A percentile compares a stretch with the other conserved stretches of the same genome.
phyloP scores from a whole-genome alignment of 805 yeast genomes.

The Ogataea corticis region DNA sequence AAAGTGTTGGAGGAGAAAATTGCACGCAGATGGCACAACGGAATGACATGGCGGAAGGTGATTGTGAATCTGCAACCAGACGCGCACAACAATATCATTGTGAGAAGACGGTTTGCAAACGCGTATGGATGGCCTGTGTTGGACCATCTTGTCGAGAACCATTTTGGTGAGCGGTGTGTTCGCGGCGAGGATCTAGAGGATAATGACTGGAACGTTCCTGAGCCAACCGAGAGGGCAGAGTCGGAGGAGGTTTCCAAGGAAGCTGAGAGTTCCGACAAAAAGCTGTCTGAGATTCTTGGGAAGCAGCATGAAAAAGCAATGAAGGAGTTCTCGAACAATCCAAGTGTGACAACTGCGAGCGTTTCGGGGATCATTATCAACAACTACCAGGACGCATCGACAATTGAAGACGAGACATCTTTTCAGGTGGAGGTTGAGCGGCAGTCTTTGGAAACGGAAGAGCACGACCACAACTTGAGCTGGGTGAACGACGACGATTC shows the following conservation, averaged over 20 bases:
- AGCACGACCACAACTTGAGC: constrained; percentile 29
- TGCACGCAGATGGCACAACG: constrained; percentile 85
- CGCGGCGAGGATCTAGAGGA: constrained; percentile 26
- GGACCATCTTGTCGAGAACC: constrained; percentile 73
- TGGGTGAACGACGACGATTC: constrained; percentile 56
- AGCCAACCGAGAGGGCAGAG: constrained; percentile 7
- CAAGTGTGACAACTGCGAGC: constrained; percentile 13
- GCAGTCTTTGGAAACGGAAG: constrained; percentile 2
- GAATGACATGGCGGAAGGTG: constrained; percentile 88
- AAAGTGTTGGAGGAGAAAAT: constrained; percentile 69
- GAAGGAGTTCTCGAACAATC: constrained; percentile 37
- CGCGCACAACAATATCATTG: constrained; percentile 92
- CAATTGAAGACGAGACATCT: constrained; percentile 14
- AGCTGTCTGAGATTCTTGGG: constrained; percentile 27
- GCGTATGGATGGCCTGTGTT: constrained; percentile 95
- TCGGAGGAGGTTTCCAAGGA: constrained; percentile 9
- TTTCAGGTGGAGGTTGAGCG: constrained; percentile 5
- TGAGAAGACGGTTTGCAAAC: constrained; percentile 84
- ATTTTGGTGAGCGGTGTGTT: constrained; percentile 42
- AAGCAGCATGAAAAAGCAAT: constrained; percentile 39
- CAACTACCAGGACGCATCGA: constrained; percentile 2
- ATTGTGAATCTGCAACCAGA: constrained; percentile 84
- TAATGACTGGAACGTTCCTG: constrained; percentile 18
- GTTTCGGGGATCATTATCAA: constrained; percentile 15
- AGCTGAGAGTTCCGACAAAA: constrained; percentile 17